These are phyloP conservation scores for Syzygium aromaticum DNA, from an alignment of 345 rosid species.

Conservation along the genomic window DNA sequence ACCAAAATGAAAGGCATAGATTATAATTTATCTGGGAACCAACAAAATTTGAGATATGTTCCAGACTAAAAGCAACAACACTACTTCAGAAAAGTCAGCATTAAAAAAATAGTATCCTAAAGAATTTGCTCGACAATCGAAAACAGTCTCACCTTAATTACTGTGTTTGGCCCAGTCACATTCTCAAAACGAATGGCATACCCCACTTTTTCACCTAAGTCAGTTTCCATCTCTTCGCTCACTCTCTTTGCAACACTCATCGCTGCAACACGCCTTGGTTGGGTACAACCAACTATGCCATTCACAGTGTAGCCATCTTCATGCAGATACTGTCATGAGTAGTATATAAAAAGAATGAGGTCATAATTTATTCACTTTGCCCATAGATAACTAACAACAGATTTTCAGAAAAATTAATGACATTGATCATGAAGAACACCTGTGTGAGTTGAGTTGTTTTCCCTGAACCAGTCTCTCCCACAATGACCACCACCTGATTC, in stretches of 20 bases:
- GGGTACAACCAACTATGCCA: constrained; percentile 92
- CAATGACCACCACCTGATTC: constrained; percentile 86
- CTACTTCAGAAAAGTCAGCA: neutral
- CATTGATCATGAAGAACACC: constrained; percentile 19
- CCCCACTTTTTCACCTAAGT: constrained; percentile 83
- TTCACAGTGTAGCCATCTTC: constrained; percentile 78
- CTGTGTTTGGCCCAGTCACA: constrained; percentile 82
- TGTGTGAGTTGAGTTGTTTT: constrained; percentile 98
- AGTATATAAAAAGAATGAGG: neutral
- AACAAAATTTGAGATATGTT: neutral
- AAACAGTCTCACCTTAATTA: constrained; percentile 57
- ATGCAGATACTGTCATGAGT: constrained; percentile 54
- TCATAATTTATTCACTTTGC: neutral
- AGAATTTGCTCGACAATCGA: neutral
- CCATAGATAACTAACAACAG: neutral
- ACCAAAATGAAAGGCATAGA: neutral
- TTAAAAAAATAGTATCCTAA: neutral
- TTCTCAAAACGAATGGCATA: constrained; percentile 98
- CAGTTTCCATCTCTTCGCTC: constrained; percentile 98
- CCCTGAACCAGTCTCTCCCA: constrained; percentile 99
- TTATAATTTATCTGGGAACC: neutral
- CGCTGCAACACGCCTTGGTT: constrained; percentile 99
- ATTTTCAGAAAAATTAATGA: neutral
- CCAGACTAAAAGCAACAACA: neutral
- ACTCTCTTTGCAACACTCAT: constrained; percentile 99